A percentile compares a stretch with the other conserved stretches of the same genome.
Evolutionary conservation across 2,329 filamentous ascomycete genomes (phyloP).

Genomic region (Claviceps africana): DNA sequence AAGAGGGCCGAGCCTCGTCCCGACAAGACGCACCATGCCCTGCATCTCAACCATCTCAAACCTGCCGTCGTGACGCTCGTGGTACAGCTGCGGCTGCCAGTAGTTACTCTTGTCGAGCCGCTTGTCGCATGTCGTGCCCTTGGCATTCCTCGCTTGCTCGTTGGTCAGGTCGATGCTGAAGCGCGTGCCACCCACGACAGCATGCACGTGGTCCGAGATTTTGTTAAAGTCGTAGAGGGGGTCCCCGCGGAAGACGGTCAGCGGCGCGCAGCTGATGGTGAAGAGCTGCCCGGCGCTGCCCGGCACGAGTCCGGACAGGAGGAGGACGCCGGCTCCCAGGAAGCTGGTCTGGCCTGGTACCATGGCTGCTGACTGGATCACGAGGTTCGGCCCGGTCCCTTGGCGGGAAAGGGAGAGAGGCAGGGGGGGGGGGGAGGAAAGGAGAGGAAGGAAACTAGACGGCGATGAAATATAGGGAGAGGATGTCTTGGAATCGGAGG

Average conservation of each 20-base stretch:
- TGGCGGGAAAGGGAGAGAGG: no score
- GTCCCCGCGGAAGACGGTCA: slow-evolving; percentile 35
- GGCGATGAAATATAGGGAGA: no score
- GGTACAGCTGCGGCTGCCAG: slow-evolving; percentile 48
- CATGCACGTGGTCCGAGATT: slow-evolving; percentile 44
- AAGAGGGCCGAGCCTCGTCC: no score
- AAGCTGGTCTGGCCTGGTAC: neutral
- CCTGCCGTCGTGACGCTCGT: slow-evolving; percentile 38
- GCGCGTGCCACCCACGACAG: slow-evolving; percentile 46
- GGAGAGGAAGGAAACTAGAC: no score
- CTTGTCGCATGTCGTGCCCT: slow-evolving; percentile 52
- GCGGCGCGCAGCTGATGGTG: slow-evolving; percentile 14
- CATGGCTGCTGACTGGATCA: neutral
- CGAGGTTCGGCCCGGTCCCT: no score
- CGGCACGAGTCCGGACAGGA: neutral
- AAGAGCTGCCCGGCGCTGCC: slow-evolving; percentile 8
- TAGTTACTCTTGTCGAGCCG: slow-evolving; percentile 51
- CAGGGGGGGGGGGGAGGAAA: no score
- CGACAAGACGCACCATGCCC: slow-evolving; percentile 12
- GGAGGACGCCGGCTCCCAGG: neutral
- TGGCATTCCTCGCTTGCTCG: slow-evolving; percentile 33
- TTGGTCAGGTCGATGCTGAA: slow-evolving; percentile 43
- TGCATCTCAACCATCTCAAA: slow-evolving; percentile 28
- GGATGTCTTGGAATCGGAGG: no score
- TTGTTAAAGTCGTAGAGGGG: slow-evolving; percentile 43